These are phyloP conservation scores for Penicillium daleae DNA, from an alignment of 495 filamentous ascomycete genomes.

Conservation along the genomic window DNA sequence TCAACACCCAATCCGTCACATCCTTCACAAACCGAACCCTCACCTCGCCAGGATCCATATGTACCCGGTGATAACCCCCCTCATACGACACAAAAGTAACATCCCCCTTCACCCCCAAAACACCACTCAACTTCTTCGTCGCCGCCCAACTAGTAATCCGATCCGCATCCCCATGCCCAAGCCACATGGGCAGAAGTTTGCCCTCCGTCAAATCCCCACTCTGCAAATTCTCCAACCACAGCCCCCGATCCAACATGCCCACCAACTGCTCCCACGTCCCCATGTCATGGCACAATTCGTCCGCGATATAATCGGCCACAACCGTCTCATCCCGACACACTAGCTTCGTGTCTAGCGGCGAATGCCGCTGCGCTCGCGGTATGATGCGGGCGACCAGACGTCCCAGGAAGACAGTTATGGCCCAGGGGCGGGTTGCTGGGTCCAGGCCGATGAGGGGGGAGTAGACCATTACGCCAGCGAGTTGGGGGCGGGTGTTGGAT, in stretches of 20 bases:
- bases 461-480: constrained; percentile 70
- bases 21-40: constrained; percentile 67
- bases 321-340: constrained; percentile 67
- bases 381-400: constrained; percentile 65
- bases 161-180: constrained; percentile 72
- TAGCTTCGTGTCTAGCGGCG: constrained; percentile 58
- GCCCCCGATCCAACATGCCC: constrained; percentile 70
- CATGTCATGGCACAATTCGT: constrained; percentile 73
- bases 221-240: constrained; percentile 29
- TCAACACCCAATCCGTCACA: constrained; percentile 63
- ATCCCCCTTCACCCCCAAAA: constrained; percentile 57
- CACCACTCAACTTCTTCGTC: constrained; percentile 63
- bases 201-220: constrained; percentile 4
- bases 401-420: constrained; percentile 60
- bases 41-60: constrained; percentile 68
- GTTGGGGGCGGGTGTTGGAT: constrained; percentile 44
- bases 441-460: constrained; percentile 72
- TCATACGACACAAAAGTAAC: constrained; percentile 73
- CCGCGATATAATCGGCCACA: constrained; percentile 39
- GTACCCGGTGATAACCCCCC: constrained; percentile 75
- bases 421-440: constrained; percentile 59
- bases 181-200: constrained; percentile 49
- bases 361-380: constrained; percentile 57
- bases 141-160: constrained; percentile 63
- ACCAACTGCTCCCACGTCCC: constrained; percentile 78